These are phyloP conservation scores for Erodium moschatum DNA, from an alignment of 441 rosid genomes.

Conservation along the genomic window DNA sequence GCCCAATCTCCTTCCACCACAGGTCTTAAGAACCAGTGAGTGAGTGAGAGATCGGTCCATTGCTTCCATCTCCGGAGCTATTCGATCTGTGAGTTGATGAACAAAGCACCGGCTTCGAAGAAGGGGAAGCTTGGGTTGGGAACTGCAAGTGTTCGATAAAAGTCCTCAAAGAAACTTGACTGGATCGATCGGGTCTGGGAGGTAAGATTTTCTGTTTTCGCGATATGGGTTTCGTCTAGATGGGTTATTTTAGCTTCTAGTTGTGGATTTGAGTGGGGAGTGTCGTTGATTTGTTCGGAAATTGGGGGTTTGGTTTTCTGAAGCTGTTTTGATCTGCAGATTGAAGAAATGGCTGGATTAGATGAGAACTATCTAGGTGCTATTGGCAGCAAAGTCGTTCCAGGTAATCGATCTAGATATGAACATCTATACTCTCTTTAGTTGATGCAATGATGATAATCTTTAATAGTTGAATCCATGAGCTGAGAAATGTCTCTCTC, in stretches of 20 bases:
- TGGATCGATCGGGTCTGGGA: background rate
- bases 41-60: background rate
- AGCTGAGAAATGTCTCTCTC: slow-evolving; percentile 1
- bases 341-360: slow-evolving; percentile 45
- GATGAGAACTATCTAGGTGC: slow-evolving; percentile 65
- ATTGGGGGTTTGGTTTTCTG: slow-evolving; percentile 20
- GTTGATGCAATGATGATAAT: background rate
- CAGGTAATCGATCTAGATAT: slow-evolving; percentile 29
- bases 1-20: background rate
- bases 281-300: background rate
- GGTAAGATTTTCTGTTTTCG: background rate
- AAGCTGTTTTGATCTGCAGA: slow-evolving; percentile 18
- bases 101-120: background rate
- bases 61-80: background rate
- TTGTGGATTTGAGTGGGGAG: background rate
- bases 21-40: background rate
- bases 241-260: background rate
- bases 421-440: background rate
- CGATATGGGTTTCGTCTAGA: background rate
- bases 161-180: slow-evolving; percentile 5
- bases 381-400: slow-evolving; percentile 38
- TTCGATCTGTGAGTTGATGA: background rate
- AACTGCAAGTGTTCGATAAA: background rate
- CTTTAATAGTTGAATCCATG: slow-evolving; percentile 12
- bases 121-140: background rate